phyloP scores from a whole-genome alignment of 129 eudicot species.

The Flaveria trinervia region DNA sequence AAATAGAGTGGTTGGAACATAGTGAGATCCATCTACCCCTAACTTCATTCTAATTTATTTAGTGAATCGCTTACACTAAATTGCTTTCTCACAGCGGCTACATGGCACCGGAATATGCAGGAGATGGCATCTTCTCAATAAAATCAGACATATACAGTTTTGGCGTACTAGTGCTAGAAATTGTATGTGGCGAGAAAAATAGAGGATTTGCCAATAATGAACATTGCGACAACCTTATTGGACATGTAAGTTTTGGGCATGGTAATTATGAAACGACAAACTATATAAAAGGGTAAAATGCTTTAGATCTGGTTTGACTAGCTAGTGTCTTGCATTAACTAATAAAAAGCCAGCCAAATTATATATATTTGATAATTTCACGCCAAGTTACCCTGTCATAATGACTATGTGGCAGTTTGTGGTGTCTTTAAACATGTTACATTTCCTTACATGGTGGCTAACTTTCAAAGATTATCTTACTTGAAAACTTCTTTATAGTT shows the following conservation, averaged over 20 bases:
- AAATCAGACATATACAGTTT: conserved; percentile 21
- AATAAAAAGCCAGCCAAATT: too few relatives aligned
- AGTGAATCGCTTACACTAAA: background rate
- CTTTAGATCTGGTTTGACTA: too few relatives aligned
- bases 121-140: background rate
- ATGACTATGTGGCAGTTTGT: too few relatives aligned
- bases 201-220: conserved; percentile 38
- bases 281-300: background rate
- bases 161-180: conserved; percentile 38
- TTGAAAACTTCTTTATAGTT: too few relatives aligned
- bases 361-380: too few relatives aligned
- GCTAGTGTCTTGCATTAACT: too few relatives aligned
- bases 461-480: too few relatives aligned
- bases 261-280: background rate
- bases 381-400: too few relatives aligned
- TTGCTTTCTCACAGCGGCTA: conserved; percentile 29
- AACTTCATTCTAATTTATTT: background rate
- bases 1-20: conserved; percentile 33
- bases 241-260: conserved; percentile 40
- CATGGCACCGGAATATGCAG: conserved; percentile 19
- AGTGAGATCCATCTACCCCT: conserved; percentile 25
- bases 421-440: too few relatives aligned
- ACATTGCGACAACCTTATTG: conserved; percentile 41
- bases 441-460: too few relatives aligned
- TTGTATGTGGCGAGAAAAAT: conserved; percentile 42